Base-by-base conservation (phyloP, 2,329 filamentous ascomycete genomes). In the Cytospora schulzeri region DNA sequence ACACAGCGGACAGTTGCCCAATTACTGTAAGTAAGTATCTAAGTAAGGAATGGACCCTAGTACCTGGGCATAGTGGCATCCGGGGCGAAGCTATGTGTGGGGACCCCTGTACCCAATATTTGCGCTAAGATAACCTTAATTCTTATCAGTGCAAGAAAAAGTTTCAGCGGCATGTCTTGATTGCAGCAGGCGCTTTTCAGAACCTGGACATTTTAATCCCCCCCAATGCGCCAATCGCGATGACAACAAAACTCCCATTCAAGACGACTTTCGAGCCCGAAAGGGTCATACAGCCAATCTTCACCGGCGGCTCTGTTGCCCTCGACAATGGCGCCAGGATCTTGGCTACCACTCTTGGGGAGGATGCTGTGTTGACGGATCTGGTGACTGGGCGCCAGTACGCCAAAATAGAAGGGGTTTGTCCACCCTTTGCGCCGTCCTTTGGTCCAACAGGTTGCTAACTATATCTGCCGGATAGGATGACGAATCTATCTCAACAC, bases 211-310 rank as follows among this genome's bases (percentile, higher is more conserved):
- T 64, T 58, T 48, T 38, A 66, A 31, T 5, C 57, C 38, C 61
- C 57, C 38, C 61, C 50, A 45, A 57, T 41, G 60, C n/a, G 57
- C 53, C 62, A 55, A 60, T 59, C 69, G 77, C 67, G 63, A 87
- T 90, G 87, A 84, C 87, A 62, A 84, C 79, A 67, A 87, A 86
- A 76, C 79, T 86, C 66, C 81, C 85, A 22, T 81, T 86, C 71
- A 96, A 93, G 82, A 97, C 93, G 64, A 97, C 94, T 4, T 99
- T 97, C 76, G 91, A 96, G 73, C 86, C 90, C 65, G 85, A 85
- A 69, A 88, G 90, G 72, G 91, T 92, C 56, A 91, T 99, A 63
- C 91, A 93, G 71, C 95, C 95, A 24, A 94, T 98, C 57, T 97
- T 95, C 74, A 97, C 94, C 2, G 95, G 95, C 62, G 95, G 95